A percentile compares a stretch with the other conserved stretches of the same genome.
phyloP scores from a whole-genome alignment of 495 filamentous ascomycete genomes.

The Cercophora scortea region DNA sequence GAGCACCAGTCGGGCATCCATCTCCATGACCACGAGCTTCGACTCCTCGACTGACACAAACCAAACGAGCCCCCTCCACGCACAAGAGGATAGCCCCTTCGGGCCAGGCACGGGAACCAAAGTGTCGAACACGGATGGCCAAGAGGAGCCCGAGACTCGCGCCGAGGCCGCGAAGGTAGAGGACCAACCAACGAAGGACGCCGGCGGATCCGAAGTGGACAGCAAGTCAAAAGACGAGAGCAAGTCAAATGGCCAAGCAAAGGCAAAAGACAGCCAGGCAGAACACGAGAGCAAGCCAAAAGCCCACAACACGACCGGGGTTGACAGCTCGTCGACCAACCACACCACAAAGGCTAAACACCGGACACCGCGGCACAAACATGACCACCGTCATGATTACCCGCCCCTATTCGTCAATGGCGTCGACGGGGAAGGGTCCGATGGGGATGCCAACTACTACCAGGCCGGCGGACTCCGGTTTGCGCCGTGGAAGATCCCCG shows the following conservation, averaged over 20 bases:
- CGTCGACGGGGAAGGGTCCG: background rate
- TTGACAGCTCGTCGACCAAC: no score
- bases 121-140: background rate
- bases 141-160: background rate
- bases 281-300: background rate
- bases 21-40: background rate
- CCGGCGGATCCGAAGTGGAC: background rate
- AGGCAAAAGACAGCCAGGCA: background rate
- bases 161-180: background rate
- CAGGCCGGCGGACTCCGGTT: conserved; percentile 52
- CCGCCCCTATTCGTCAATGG: conserved; percentile 7
- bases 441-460: background rate
- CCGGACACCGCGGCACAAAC: background rate
- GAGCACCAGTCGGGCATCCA: background rate
- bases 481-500: conserved; percentile 80
- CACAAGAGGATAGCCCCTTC: background rate
- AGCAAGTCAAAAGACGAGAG: background rate
- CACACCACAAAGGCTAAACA: no score
- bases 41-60: background rate
- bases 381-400: conserved; percentile 1
- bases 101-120: background rate
- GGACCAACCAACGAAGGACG: no score
- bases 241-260: background rate
- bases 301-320: background rate
- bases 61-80: background rate